Evolutionary conservation across 495 filamentous ascomycete species (phyloP).

Genomic region (Penicillium herquei): DNA sequence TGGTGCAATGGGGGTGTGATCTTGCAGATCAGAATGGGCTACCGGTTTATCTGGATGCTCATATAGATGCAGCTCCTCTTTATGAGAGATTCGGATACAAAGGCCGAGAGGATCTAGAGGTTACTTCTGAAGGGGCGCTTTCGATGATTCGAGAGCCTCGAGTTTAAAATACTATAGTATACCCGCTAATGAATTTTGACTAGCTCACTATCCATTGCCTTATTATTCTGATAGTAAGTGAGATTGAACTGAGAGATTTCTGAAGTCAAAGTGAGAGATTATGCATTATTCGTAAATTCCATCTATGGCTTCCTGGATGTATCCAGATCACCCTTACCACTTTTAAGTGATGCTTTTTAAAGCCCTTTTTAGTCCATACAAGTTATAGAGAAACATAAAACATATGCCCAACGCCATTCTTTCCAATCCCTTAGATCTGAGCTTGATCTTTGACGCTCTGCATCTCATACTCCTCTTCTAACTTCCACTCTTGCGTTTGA

Average conservation of each 20-base stretch:
- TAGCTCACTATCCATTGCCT: no score
- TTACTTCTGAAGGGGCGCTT: constrained; percentile 4
- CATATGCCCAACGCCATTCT: neutral
- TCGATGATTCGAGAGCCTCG: constrained; percentile 11
- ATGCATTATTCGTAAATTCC: no score
- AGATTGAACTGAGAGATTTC: no score
- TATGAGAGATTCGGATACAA: constrained; percentile 33
- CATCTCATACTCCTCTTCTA: constrained; percentile 6
- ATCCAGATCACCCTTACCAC: no score
- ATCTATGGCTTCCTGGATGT: no score
- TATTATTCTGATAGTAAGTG: no score
- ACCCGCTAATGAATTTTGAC: no score
- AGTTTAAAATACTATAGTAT: neutral
- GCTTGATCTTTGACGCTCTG: neutral
- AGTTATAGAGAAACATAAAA: neutral
- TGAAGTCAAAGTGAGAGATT: no score
- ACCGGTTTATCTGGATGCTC: constrained; percentile 31
- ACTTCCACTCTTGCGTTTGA: neutral
- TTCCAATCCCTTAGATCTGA: neutral
- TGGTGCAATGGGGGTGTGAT: constrained; percentile 50
- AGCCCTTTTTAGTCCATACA: no score
- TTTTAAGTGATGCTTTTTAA: no score
- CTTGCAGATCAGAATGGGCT: constrained; percentile 36
- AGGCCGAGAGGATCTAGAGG: constrained; percentile 10
- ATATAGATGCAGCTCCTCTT: constrained; percentile 24